These are phyloP conservation scores for Papiliotrema laurentii DNA, from an alignment of 1,284 basidiomycete species.

Conservation along the genomic window DNA sequence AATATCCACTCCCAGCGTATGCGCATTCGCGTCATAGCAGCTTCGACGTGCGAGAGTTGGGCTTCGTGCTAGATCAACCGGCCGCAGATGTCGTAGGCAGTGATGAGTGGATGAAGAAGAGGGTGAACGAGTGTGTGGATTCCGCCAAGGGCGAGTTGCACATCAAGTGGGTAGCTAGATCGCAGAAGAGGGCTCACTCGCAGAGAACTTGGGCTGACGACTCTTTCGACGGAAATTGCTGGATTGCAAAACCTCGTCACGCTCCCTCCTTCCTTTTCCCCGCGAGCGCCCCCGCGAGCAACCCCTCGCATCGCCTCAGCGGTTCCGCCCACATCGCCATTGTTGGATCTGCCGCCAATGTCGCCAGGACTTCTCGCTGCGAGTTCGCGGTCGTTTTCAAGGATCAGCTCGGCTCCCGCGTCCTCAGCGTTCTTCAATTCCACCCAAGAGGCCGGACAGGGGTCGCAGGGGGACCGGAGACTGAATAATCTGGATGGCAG, in stretches of 20 bases:
- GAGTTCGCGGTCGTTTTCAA: constrained; percentile 24
- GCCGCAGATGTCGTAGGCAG: constrained; percentile 15
- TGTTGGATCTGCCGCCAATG: constrained; percentile 4
- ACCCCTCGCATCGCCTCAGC: constrained; percentile 4
- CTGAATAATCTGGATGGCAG: neutral
- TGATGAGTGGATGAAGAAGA: constrained; percentile 41
- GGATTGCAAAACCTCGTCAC: constrained; percentile 43
- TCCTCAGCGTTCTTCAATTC: constrained; percentile 13
- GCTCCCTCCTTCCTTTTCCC: constrained; percentile 20
- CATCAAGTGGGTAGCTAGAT: constrained; percentile 24
- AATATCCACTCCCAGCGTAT: constrained; percentile 22
- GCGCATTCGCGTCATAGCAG: constrained; percentile 13
- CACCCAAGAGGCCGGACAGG: neutral
- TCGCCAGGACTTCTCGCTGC: constrained; percentile 13
- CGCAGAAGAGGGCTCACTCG: neutral
- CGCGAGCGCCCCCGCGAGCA: constrained; percentile 7
- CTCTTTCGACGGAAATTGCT: constrained; percentile 35
- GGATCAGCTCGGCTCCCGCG: constrained; percentile 24
- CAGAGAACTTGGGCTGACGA: constrained; percentile 24
- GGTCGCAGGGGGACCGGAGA: neutral
- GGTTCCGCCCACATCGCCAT: constrained; percentile 10
- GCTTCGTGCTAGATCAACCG: neutral
- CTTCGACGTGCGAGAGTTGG: constrained; percentile 5
- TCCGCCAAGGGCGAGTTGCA: constrained; percentile 23
- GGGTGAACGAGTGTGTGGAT: constrained; percentile 36